Percentiles rank a stretch among this genome's conserved stretches.
Evolutionary conservation across 805 yeast species (phyloP).

Genomic region (Zygoascus ofunaensis): DNA sequence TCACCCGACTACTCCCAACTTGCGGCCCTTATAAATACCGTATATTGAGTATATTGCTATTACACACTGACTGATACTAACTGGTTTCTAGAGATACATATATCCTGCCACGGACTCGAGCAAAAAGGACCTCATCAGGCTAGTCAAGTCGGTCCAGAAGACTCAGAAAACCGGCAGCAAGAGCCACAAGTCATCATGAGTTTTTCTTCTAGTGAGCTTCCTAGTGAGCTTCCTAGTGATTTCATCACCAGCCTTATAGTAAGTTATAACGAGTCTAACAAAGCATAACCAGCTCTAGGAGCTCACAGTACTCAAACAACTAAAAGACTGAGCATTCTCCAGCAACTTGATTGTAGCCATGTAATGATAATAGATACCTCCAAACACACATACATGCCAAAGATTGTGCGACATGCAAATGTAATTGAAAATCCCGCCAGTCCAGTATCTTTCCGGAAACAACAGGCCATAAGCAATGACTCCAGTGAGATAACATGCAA

Average conservation of each 20-base stretch:
- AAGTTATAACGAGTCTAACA: too few species aligned
- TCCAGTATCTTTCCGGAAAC: slow-evolving; percentile 72
- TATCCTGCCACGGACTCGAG: slow-evolving; percentile 16
- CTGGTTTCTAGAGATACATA: slow-evolving; percentile 11
- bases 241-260: too few species aligned
- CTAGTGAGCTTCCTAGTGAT: too few species aligned
- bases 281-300: too few species aligned
- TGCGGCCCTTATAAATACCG: neutral
- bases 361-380: slow-evolving; percentile 88
- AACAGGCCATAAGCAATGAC: slow-evolving; percentile 80
- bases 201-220: too few species aligned
- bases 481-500: slow-evolving; percentile 69
- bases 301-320: slow-evolving; percentile 13
- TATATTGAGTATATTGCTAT: neutral
- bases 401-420: slow-evolving; percentile 87
- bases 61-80: slow-evolving; percentile 2
- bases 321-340: slow-evolving; percentile 29
- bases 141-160: slow-evolving; percentile 13
- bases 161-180: too few species aligned
- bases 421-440: slow-evolving; percentile 28
- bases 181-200: too few species aligned
- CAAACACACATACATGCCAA: slow-evolving; percentile 87
- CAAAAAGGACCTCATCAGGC: slow-evolving; percentile 14
- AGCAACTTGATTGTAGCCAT: slow-evolving; percentile 68
- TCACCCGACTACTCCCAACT: too few species aligned